Conservation (phyloP, 2,329 filamentous ascomycete species). For the Talaromyces sp. region DNA sequence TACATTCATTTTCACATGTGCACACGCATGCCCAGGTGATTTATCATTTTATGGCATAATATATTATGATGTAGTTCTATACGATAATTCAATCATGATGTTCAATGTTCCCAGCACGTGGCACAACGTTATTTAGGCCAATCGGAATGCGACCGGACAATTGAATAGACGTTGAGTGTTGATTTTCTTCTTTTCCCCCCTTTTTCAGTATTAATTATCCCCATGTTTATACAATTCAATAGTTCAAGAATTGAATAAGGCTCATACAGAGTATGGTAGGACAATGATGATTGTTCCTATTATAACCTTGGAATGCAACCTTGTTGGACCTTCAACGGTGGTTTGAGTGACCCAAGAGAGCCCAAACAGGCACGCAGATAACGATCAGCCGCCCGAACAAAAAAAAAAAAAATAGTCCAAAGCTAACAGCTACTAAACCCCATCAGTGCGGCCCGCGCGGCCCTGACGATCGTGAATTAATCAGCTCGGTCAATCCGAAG, state of each 20-base stretch:
- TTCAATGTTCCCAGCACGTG: neutral
- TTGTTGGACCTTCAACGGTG: neutral
- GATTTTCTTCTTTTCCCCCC: conserved; percentile 8
- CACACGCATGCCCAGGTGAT: too few relatives aligned
- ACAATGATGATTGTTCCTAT: neutral
- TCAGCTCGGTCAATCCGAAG: conserved; percentile 18
- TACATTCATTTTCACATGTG: too few relatives aligned
- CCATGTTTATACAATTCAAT: too few relatives aligned
- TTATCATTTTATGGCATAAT: too few relatives aligned
- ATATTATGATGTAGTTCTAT: too few relatives aligned
- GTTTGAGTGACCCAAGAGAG: neutral
- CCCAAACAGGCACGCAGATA: neutral
- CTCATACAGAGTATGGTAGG: neutral
- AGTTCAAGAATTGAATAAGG: too few relatives aligned
- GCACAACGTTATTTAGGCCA: neutral
- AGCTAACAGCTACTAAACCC: neutral
- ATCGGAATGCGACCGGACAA: neutral
- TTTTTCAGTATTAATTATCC: neutral
- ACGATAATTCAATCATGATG: too few relatives aligned
- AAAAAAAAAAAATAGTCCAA: neutral
- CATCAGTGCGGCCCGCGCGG: conserved; percentile 1
- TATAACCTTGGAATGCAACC: neutral
- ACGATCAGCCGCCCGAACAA: conserved; percentile 3
- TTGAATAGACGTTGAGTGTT: neutral
- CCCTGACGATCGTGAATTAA: conserved; percentile 15